phyloP scores from a whole-genome alignment of 2,329 filamentous ascomycete species.

The Byssothecium circinans region DNA sequence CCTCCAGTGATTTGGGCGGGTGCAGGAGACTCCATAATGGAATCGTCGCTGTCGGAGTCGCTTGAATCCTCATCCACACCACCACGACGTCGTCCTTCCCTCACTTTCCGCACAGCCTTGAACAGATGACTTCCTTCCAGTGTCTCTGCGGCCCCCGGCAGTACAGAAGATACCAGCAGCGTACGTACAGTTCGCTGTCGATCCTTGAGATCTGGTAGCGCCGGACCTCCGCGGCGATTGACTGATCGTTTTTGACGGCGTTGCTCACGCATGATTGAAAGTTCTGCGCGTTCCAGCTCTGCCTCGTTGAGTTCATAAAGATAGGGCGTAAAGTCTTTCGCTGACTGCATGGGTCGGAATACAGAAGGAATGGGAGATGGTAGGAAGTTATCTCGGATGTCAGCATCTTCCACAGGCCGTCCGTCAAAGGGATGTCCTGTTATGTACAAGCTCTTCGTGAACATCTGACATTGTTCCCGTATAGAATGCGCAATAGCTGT shows the following conservation, averaged over 20 bases:
- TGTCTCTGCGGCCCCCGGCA: constrained; percentile 79
- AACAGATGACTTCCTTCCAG: constrained; percentile 86
- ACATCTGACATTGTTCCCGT: constrained; percentile 91
- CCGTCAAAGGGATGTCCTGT: constrained; percentile 95
- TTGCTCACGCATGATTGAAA: constrained; percentile 91
- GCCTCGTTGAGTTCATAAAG: constrained; percentile 91
- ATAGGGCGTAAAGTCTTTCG: constrained; percentile 92
- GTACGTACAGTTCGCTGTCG: constrained; percentile 91
- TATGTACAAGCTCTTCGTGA: constrained; percentile 89
- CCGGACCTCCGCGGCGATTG: constrained; percentile 88
- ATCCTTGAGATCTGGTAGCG: constrained; percentile 94
- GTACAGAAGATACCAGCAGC: constrained; percentile 85
- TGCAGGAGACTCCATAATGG: constrained; percentile 81
- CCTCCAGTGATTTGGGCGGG: constrained; percentile 68
- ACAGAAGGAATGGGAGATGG: constrained; percentile 79
- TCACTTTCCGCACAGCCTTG: constrained; percentile 59
- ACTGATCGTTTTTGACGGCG: constrained; percentile 92
- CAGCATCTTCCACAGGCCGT: constrained; percentile 86
- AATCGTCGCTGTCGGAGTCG: constrained; percentile 90
- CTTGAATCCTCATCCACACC: constrained; percentile 76
- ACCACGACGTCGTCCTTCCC: constrained; percentile 58
- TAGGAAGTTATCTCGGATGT: constrained; percentile 82
- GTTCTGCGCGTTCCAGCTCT: constrained; percentile 86
- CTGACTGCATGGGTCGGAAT: constrained; percentile 87
- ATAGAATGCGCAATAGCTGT: constrained; percentile 98